These are phyloP conservation scores for Chalciporus piperatus DNA, from an alignment of 768 basidiomycete genomes.

Conservation along the genomic window DNA sequence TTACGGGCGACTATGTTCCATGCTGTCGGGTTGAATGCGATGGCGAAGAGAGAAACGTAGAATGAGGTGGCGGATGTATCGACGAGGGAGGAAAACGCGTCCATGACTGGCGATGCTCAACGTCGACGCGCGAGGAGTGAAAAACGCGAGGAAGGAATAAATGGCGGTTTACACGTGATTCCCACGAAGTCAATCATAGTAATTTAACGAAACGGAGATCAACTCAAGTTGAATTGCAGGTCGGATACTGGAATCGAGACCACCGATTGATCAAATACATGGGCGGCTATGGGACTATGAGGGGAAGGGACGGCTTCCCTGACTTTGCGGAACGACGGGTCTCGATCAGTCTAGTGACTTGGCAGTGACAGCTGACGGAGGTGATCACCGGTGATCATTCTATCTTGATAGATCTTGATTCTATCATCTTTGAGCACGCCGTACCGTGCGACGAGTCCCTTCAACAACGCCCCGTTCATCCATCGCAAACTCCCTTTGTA, in stretches of 20 bases:
- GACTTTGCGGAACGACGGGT: neutral
- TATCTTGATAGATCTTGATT: too few species aligned
- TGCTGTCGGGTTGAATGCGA: conserved; percentile 88
- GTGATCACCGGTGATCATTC: too few species aligned
- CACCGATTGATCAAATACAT: too few species aligned
- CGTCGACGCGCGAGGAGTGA: neutral
- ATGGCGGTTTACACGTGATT: conserved; percentile 4
- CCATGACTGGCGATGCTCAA: conserved; percentile 11
- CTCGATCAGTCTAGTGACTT: too few species aligned
- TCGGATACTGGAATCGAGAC: neutral
- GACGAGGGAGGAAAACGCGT: conserved; percentile 36
- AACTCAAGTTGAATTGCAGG: too few species aligned
- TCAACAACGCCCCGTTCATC: neutral
- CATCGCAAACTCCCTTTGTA: neutral
- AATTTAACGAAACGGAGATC: too few species aligned
- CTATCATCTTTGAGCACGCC: conserved; percentile 6
- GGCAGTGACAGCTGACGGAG: too few species aligned
- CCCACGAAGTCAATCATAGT: conserved; percentile 8
- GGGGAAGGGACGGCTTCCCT: too few species aligned
- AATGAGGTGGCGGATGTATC: conserved; percentile 68
- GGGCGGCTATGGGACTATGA: too few species aligned
- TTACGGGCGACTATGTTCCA: conserved; percentile 97
- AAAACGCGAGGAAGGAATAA: neutral
- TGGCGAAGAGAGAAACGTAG: conserved; percentile 60
- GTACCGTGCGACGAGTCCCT: neutral